Evolutionary conservation across 83 land plant species (phyloP).

Genomic region (Thuja plicata): DNA sequence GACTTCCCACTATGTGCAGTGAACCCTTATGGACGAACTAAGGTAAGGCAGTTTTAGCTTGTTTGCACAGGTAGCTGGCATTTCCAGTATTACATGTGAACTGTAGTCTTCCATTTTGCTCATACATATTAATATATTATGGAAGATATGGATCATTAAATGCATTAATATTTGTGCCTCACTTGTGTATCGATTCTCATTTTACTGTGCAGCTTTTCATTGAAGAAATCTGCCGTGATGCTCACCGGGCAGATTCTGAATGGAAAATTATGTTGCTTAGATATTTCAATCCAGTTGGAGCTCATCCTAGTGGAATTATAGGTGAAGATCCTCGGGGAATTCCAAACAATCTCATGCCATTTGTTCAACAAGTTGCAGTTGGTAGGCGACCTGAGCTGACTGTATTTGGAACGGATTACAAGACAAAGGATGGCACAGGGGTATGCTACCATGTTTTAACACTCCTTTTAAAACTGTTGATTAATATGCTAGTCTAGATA

Average conservation of each 20-base stretch:
- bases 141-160: background rate
- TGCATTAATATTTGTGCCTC: background rate
- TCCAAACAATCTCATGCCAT: slow-evolving; percentile 95
- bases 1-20: slow-evolving; percentile 63
- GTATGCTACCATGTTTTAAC: slow-evolving; percentile 26
- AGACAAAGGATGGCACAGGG: slow-evolving; percentile 86
- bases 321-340: slow-evolving; percentile 91
- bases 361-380: slow-evolving; percentile 94
- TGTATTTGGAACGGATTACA: slow-evolving; percentile 77
- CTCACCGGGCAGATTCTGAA: slow-evolving; percentile 59
- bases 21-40: slow-evolving; percentile 92
- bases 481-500: background rate
- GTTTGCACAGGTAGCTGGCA: background rate
- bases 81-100: background rate
- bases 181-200: background rate
- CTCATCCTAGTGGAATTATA: slow-evolving; percentile 86
- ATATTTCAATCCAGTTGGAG: slow-evolving; percentile 91
- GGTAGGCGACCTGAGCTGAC: slow-evolving; percentile 71
- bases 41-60: slow-evolving; percentile 43
- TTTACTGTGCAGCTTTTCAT: slow-evolving; percentile 56
- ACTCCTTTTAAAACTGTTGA: background rate
- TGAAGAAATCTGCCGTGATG: slow-evolving; percentile 79
- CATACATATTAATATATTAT: slow-evolving; percentile 18
- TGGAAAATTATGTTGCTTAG: slow-evolving; percentile 81
- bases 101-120: slow-evolving; percentile 19